Percentiles rank a stretch among this genome's conserved stretches.
These are phyloP conservation scores for Vaccinium macrocarpon DNA, from an alignment of 148 eudicot species.

Conservation along the genomic window DNA sequence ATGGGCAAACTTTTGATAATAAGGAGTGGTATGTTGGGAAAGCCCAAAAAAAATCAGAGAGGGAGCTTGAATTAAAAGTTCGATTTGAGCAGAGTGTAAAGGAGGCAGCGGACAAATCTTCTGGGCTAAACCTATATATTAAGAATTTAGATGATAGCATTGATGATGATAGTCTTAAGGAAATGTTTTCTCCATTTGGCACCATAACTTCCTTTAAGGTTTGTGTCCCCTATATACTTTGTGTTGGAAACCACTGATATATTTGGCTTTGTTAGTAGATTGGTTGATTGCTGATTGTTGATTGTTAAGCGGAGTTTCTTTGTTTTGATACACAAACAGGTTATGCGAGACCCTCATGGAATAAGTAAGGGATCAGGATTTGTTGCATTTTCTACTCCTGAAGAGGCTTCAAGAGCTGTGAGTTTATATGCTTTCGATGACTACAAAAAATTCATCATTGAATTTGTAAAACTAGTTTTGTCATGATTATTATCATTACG, in stretches of 20 bases:
- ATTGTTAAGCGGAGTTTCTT: neutral
- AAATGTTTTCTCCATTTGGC: constrained; percentile 69
- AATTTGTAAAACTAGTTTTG: neutral
- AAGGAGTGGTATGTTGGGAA: constrained; percentile 94
- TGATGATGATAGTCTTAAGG: constrained; percentile 79
- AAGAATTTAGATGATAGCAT: constrained; percentile 85
- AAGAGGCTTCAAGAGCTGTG: constrained; percentile 92
- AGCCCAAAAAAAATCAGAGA: constrained; percentile 85
- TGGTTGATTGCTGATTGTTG: neutral
- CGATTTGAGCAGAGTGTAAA: constrained; percentile 62
- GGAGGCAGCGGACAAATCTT: constrained; percentile 69
- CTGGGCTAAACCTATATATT: constrained; percentile 69
- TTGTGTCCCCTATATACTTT: constrained; percentile 12
- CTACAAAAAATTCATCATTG: neutral
- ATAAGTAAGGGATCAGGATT: constrained; percentile 87
- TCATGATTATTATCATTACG: neutral
- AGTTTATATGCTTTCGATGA: constrained; percentile 27
- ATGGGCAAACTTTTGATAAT: constrained; percentile 68
- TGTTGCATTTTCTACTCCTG: constrained; percentile 84
- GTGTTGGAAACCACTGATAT: neutral
- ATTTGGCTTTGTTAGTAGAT: neutral
- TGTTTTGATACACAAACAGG: constrained; percentile 41
- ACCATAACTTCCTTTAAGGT: constrained; percentile 90
- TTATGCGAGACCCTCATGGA: constrained; percentile 85
- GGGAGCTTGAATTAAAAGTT: constrained; percentile 65